Conservation (phyloP, 768 basidiomycete species). For the Amanita molliuscula region DNA sequence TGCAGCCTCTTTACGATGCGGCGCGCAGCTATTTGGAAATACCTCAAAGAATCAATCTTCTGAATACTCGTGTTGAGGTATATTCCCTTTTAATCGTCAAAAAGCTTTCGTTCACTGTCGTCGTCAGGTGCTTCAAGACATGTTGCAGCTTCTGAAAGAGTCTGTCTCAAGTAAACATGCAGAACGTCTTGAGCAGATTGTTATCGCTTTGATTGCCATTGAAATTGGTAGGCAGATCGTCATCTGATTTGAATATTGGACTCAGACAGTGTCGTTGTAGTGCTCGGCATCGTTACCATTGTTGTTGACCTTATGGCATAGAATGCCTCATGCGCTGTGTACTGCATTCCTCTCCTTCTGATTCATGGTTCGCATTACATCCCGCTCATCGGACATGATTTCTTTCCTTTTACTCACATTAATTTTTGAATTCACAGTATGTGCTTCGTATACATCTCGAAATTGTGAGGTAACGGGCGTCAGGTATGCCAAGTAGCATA, state of each 20-base stretch:
- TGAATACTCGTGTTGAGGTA: constrained; percentile 91
- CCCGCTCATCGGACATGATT: not conserved
- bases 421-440: not conserved
- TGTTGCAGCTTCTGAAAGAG: constrained; percentile 92
- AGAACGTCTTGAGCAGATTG: constrained; percentile 86
- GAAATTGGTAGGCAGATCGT: constrained; percentile 53
- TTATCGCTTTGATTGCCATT: constrained; percentile 83
- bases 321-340: not conserved
- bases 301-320: constrained; percentile 72
- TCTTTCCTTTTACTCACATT: not conserved
- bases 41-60: constrained; percentile 82
- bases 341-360: not conserved
- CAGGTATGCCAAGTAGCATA: not conserved
- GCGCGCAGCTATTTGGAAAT: constrained; percentile 93
- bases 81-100: not conserved
- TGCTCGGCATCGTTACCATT: constrained; percentile 86
- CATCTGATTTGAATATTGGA: constrained; percentile 3
- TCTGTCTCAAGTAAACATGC: constrained; percentile 86
- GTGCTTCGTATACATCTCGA: not conserved
- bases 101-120: not conserved
- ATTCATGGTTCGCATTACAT: not conserved
- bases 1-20: constrained; percentile 91
- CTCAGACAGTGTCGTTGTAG: constrained; percentile 21
- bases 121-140: constrained; percentile 83
- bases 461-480: not conserved